Evolutionary conservation across 306 rosid species (phyloP), one percentile per base, ranked within the genome.

Genomic region (Cucumis cinereus): DNA sequence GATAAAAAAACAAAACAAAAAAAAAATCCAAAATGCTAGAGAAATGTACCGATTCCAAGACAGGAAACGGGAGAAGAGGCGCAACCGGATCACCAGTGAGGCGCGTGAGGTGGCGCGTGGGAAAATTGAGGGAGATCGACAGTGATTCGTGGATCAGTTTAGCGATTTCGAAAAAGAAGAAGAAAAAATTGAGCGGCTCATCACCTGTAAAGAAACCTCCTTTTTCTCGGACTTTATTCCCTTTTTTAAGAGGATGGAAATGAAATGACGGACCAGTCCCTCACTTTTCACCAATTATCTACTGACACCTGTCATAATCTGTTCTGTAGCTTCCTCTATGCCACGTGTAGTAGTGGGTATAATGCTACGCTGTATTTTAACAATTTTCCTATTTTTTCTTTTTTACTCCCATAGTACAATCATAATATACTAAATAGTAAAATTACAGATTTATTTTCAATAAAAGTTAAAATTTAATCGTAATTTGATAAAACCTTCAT

Each of bases 1-100:
- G 22, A 26, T 1, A 26, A 26, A 30, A 30, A 30, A 30, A 30
- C 2, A 30, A 30, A 30, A 30, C n/a, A 30, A 30, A 30, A 30
- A 30, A 71, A 38, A 47, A 45, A 16, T n/a, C 47, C 24, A 14
- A 49, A 64, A 54, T 30, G 76, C 23, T 17, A 70, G 54, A 50
- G 14, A 35, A 14, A 72, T 72, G 38, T 72, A 72, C 76, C 76
- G 20, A 17, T 60, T 79, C 79, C 86, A 88, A 83, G 88, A 86
- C 86, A 68, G 75, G 80, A 38, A 53, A 49, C 41, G 41, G 43
- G 56, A 61, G 20, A 78, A 81, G 73, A 33, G 58, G 35, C 53
- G 71, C 55, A 79, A 73, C 77, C 70, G 23, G 76, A 58, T 85
- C 83, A 38, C 79, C 86, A 38, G 61, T 56, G 81, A 80, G 79